phyloP scores from a whole-genome alignment of 331 rosid genomes.

The Dryas integrifolia region DNA sequence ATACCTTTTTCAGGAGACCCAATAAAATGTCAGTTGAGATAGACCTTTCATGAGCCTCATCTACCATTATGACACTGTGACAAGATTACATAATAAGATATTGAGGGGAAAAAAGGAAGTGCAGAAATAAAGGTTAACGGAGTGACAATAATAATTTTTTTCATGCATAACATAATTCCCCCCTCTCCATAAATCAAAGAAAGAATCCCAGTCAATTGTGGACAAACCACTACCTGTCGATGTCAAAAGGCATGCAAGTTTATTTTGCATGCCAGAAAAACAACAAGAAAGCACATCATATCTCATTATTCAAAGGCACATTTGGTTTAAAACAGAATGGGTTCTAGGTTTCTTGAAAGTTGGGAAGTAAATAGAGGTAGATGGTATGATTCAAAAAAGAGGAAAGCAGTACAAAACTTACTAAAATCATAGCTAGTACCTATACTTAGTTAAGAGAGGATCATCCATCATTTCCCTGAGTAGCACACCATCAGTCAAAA shows the following conservation, averaged over 20 bases:
- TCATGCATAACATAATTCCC: neutral
- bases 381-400: neutral
- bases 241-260: neutral
- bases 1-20: conserved; percentile 95
- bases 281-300: neutral
- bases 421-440: conserved; percentile 38
- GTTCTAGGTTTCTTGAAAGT: conserved; percentile 4
- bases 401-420: neutral
- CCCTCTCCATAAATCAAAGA: neutral
- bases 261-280: conserved; percentile 1
- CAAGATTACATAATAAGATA: conserved; percentile 11
- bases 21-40: conserved; percentile 87
- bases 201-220: neutral
- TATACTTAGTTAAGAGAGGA: conserved; percentile 93
- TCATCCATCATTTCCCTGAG: conserved; percentile 97
- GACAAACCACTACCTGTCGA: neutral
- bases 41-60: conserved; percentile 98
- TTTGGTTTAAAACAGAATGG: neutral
- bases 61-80: conserved; percentile 82
- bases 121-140: neutral
- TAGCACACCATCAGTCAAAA: conserved; percentile 87
- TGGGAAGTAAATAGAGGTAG: neutral
- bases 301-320: neutral
- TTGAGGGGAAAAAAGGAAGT: neutral
- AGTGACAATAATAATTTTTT: neutral